Percentiles rank a stretch among this genome's conserved stretches.
Conservation (phyloP, 805 yeast genomes). For the Candida pseudoglaebosa region DNA sequence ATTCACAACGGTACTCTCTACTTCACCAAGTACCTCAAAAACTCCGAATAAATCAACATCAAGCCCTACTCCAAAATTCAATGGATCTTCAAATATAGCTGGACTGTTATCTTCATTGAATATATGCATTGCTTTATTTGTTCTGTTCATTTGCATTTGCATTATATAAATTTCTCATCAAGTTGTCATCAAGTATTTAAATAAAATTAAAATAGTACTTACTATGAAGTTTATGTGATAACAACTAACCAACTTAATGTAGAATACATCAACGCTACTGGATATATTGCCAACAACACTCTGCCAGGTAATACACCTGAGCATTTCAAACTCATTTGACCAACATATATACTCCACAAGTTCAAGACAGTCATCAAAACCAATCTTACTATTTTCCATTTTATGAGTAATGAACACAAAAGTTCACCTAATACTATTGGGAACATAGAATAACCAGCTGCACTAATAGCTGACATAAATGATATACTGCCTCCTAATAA, state of each 20-base stretch:
- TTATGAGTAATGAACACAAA: constrained; percentile 43
- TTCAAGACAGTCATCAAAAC: constrained; percentile 43
- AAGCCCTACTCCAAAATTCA: background rate
- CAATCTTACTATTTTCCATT: constrained; percentile 47
- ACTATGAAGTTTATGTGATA: constrained; percentile 38
- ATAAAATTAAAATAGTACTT: background rate
- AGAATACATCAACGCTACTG: constrained; percentile 59
- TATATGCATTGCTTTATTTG: background rate
- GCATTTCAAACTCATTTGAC: constrained; percentile 56
- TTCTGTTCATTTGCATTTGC: constrained; percentile 4
- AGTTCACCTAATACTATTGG: constrained; percentile 57
- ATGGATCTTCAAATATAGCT: constrained; percentile 1
- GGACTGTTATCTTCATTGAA: background rate
- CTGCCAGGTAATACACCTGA: constrained; percentile 65
- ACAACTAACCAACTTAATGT: constrained; percentile 65
- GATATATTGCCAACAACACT: constrained; percentile 59
- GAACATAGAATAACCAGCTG: constrained; percentile 67
- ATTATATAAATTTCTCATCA: constrained; percentile 1
- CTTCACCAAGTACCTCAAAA: background rate
- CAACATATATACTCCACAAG: constrained; percentile 64
- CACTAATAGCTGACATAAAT: constrained; percentile 63
- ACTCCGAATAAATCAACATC: background rate
- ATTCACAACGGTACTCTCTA: background rate
- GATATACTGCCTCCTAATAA: constrained; percentile 59
- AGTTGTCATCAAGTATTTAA: background rate